phyloP scores from a whole-genome alignment of 345 rosid genomes.

The Eucalyptus erythrocorys region DNA sequence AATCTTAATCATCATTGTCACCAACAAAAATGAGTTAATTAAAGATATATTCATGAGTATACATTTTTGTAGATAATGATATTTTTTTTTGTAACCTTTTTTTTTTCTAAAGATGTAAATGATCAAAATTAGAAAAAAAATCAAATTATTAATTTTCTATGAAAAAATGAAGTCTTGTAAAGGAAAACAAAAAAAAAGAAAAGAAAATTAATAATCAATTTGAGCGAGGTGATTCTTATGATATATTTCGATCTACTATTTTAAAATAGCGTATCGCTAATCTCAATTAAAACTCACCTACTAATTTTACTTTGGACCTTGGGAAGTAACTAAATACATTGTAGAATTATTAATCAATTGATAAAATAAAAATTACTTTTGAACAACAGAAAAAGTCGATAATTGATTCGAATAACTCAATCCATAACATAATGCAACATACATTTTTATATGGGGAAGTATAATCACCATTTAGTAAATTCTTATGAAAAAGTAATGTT shows the following conservation, averaged over 20 bases:
- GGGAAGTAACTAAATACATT: neutral
- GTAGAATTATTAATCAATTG: neutral
- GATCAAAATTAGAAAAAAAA: no score
- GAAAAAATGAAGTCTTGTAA: neutral
- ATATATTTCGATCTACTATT: neutral
- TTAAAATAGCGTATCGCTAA: accelerated
- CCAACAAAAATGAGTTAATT: no score
- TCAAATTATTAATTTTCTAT: neutral
- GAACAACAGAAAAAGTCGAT: neutral
- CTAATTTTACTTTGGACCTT: neutral
- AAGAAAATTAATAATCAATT: neutral
- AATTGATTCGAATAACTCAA: neutral
- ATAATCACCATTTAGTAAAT: neutral
- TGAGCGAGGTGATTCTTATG: neutral
- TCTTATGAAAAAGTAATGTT: neutral
- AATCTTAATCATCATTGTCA: neutral
- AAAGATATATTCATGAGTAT: neutral
- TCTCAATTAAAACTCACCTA: neutral
- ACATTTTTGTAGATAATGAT: neutral
- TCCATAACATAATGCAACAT: neutral
- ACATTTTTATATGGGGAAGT: neutral
- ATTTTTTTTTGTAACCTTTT: neutral
- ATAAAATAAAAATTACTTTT: neutral
- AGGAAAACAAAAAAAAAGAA: neutral
- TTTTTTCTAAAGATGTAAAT: neutral